Percentiles rank a stretch among this genome's conserved stretches.
phyloP scores from a whole-genome alignment of 2,329 filamentous ascomycete species.

The Coniochaeta sp. region DNA sequence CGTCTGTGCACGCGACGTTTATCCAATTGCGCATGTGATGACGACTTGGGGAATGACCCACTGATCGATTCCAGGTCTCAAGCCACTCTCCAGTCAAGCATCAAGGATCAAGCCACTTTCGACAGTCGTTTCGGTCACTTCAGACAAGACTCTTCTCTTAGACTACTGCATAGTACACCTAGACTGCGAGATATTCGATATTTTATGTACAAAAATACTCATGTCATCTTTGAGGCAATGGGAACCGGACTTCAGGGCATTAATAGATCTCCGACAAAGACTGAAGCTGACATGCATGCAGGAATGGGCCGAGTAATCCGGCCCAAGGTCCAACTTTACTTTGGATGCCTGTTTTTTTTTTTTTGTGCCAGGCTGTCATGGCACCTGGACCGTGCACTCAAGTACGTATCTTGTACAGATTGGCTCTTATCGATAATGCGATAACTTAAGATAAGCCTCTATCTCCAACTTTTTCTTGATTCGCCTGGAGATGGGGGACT shows the following conservation, averaged over 20 bases:
- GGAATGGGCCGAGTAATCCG: slow-evolving; percentile 1
- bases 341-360: neutral
- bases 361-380: neutral
- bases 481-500: neutral
- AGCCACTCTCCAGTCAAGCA: neutral
- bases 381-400: neutral
- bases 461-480: neutral
- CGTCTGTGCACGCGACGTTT: neutral
- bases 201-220: neutral
- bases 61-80: neutral
- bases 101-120: neutral
- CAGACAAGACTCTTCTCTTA: too few relatives aligned
- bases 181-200: neutral
- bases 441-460: slow-evolving; percentile 7
- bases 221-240: too few relatives aligned
- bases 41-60: neutral
- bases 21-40: neutral
- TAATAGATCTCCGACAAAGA: neutral
- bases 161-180: too few relatives aligned
- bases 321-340: too few relatives aligned
- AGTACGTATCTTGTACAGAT: too few relatives aligned
- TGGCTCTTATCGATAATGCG: slow-evolving; percentile 9
- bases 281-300: neutral
- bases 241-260: neutral
- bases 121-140: neutral